Conservation (phyloP, 495 filamentous ascomycete genomes). For the Aspergillus baeticus region DNA sequence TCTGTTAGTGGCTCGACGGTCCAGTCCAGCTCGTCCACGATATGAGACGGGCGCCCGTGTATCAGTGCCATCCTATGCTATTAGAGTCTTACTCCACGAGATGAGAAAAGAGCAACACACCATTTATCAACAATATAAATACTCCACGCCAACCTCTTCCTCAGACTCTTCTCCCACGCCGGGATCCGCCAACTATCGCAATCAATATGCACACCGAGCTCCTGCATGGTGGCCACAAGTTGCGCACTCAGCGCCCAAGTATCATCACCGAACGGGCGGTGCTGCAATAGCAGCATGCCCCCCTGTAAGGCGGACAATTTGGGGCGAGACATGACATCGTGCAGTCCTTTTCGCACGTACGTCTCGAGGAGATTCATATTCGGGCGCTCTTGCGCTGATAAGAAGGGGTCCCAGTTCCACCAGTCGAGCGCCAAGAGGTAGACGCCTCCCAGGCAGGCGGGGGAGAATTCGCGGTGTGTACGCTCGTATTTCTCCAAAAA, state of each 20-base stretch:
- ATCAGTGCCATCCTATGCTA: neutral
- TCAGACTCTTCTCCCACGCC: constrained; percentile 4
- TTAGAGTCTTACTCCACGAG: too few species aligned
- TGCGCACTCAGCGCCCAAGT: constrained; percentile 2
- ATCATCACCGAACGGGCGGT: neutral
- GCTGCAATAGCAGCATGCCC: constrained; percentile 1
- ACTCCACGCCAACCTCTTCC: constrained; percentile 5
- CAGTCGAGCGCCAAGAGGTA: constrained; percentile 7
- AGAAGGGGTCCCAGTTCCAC: constrained; percentile 3
- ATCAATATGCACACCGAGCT: constrained; percentile 1
- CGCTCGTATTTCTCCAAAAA: constrained; percentile 8
- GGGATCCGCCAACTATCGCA: constrained; percentile 4
- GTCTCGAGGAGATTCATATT: neutral
- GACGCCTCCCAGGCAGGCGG: constrained; percentile 3
- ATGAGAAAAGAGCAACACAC: neutral
- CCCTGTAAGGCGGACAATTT: constrained; percentile 2
- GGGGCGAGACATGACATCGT: constrained; percentile 2
- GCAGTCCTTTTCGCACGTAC: neutral
- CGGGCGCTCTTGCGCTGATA: constrained; percentile 1
- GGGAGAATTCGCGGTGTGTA: constrained; percentile 7
- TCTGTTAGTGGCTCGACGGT: neutral
- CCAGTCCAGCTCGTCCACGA: constrained; percentile 6
- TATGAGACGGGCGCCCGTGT: constrained; percentile 3
- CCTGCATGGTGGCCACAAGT: constrained; percentile 2
- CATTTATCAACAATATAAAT: constrained; percentile 5